phyloP scores from a whole-genome alignment of 371 early-diverging fungal genomes.

The Blyttiomyces sp. region DNA sequence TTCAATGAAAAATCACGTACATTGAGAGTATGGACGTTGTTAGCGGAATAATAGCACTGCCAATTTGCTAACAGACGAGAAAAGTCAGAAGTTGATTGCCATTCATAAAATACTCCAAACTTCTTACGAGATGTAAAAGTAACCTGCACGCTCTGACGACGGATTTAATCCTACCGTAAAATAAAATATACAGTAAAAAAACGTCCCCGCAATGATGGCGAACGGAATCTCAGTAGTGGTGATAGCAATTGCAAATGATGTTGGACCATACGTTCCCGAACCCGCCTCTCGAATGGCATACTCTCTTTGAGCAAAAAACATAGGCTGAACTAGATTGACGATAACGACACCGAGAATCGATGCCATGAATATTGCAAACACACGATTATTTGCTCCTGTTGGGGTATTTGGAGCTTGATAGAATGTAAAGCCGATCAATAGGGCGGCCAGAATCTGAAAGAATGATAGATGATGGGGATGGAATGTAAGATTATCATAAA shows the following conservation, averaged over 20 bases:
- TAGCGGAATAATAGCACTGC: slow-evolving; percentile 69
- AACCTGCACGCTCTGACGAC: slow-evolving; percentile 51
- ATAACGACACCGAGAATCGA: slow-evolving; percentile 60
- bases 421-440: slow-evolving; percentile 72
- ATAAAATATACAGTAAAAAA: slow-evolving; percentile 66
- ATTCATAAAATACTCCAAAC: slow-evolving; percentile 11
- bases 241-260: slow-evolving; percentile 58
- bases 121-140: slow-evolving; percentile 58
- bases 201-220: slow-evolving; percentile 49
- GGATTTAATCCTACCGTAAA: slow-evolving; percentile 67
- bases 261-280: slow-evolving; percentile 71
- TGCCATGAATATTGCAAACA: slow-evolving; percentile 72
- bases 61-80: slow-evolving; percentile 65
- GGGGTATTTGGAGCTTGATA: slow-evolving; percentile 50
- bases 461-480: too few relatives aligned
- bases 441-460: slow-evolving; percentile 27
- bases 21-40: slow-evolving; percentile 66
- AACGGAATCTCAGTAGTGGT: slow-evolving; percentile 64
- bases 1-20: slow-evolving; percentile 5
- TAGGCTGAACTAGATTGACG: slow-evolving; percentile 71
- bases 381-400: slow-evolving; percentile 65
- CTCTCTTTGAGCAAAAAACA: slow-evolving; percentile 65
- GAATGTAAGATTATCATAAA: background rate
- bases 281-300: slow-evolving; percentile 72
- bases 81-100: slow-evolving; percentile 61